phyloP scores from a whole-genome alignment of 306 rosid genomes.

The Mimosa pudica region DNA sequence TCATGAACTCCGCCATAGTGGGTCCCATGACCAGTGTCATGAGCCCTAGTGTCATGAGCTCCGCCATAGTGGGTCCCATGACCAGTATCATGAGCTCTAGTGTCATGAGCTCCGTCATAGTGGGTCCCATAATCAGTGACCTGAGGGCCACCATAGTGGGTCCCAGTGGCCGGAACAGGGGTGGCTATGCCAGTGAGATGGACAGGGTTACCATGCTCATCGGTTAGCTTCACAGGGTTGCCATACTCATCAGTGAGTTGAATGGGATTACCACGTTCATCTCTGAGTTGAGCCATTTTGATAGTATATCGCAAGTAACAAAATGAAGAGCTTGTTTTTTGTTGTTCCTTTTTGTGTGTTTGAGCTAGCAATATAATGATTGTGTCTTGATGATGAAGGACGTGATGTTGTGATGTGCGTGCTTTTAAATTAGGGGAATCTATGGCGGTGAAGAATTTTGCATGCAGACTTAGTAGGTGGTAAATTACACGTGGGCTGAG shows the following conservation, averaged over 20 bases:
- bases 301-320: not conserved
- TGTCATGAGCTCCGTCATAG: not conserved
- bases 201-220: slow-evolving; percentile 71
- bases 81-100: not conserved
- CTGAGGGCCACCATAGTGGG: not conserved
- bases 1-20: not conserved
- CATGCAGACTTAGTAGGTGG: slow-evolving; percentile 34
- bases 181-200: slow-evolving; percentile 64
- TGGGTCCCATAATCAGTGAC: too few relatives aligned
- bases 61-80: not conserved
- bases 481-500: slow-evolving; percentile 31
- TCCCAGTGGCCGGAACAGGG: slow-evolving; percentile 26
- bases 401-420: not conserved
- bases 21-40: not conserved
- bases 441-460: slow-evolving; percentile 47
- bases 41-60: not conserved
- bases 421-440: not conserved
- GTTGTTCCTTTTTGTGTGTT: too few relatives aligned
- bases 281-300: slow-evolving; percentile 63
- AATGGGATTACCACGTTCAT: slow-evolving; percentile 65
- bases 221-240: slow-evolving; percentile 62
- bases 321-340: not conserved
- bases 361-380: too few relatives aligned
- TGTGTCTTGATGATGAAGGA: not conserved
- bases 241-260: slow-evolving; percentile 66